A percentile compares a stretch with the other conserved stretches of the same genome.
These are phyloP conservation scores for Daldinia sp. DNA, from an alignment of 2,329 filamentous ascomycete species.

Conservation along the genomic window DNA sequence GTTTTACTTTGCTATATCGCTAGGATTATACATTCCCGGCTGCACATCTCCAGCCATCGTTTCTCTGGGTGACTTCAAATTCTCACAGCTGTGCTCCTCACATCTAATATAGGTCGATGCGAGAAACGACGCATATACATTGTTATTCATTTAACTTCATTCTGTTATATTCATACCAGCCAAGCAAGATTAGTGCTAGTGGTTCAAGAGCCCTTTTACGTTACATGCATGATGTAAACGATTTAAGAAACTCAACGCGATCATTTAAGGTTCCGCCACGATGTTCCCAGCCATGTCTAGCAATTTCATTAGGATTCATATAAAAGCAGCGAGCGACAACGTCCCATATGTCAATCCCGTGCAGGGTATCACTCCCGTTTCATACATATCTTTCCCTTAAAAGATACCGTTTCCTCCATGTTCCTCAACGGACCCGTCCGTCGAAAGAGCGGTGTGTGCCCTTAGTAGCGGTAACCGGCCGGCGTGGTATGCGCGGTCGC, in stretches of 20 bases:
- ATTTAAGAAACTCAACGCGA: not conserved
- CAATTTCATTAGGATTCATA: slow-evolving; percentile 21
- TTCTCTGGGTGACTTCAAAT: not conserved
- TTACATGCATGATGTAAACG: not conserved
- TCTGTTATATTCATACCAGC: not conserved
- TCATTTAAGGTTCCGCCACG: slow-evolving; percentile 18
- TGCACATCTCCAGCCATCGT: not conserved
- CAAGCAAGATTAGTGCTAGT: not conserved
- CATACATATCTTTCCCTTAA: slow-evolving; percentile 14
- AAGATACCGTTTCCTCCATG: slow-evolving; percentile 3
- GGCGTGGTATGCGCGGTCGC: slow-evolving; percentile 26
- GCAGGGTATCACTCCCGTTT: slow-evolving; percentile 31
- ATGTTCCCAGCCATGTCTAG: slow-evolving; percentile 1
- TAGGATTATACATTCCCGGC: too few relatives aligned
- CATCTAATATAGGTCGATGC: not conserved
- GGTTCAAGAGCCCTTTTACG: not conserved
- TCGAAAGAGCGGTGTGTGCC: slow-evolving; percentile 3
- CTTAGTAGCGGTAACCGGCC: slow-evolving; percentile 39
- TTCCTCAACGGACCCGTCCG: slow-evolving; percentile 11
- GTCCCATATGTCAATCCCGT: slow-evolving; percentile 29
- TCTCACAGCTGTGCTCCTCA: not conserved
- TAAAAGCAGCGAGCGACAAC: slow-evolving; percentile 29
- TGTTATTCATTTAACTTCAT: not conserved
- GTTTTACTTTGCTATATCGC: not conserved
- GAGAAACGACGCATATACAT: not conserved